phyloP scores from a whole-genome alignment of 768 basidiomycete genomes.

The Tephrocybe sp. region DNA sequence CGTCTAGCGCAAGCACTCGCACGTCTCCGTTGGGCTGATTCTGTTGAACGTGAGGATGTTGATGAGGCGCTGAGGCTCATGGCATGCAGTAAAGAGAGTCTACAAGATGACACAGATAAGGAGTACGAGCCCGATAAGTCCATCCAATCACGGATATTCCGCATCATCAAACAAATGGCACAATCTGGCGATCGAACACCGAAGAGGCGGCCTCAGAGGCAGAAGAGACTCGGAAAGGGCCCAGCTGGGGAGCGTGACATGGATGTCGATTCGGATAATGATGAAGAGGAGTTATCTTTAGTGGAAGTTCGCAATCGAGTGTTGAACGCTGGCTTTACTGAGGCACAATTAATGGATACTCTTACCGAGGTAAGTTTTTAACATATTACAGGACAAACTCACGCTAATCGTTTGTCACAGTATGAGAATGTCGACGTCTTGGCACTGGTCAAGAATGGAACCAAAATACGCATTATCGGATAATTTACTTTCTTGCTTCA shows the following conservation, averaged over 20 bases:
- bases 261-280: slow-evolving; percentile 70
- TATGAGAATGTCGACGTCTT: slow-evolving; percentile 86
- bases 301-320: slow-evolving; percentile 87
- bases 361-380: slow-evolving; percentile 62
- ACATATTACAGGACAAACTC: slow-evolving; percentile 5
- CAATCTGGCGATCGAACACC: slow-evolving; percentile 26
- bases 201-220: slow-evolving; percentile 33
- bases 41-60: slow-evolving; percentile 83
- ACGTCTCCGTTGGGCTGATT: slow-evolving; percentile 79
- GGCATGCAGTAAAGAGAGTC: slow-evolving; percentile 93
- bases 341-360: slow-evolving; percentile 85
- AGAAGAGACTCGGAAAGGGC: slow-evolving; percentile 62
- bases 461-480: slow-evolving; percentile 71
- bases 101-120: slow-evolving; percentile 76
- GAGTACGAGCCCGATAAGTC: slow-evolving; percentile 76
- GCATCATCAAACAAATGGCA: slow-evolving; percentile 88
- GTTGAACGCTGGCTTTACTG: slow-evolving; percentile 85
- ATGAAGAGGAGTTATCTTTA: slow-evolving; percentile 72
- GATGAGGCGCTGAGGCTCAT: slow-evolving; percentile 96
- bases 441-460: slow-evolving; percentile 78
- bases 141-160: slow-evolving; percentile 78
- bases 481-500: slow-evolving; percentile 4
- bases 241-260: slow-evolving; percentile 69
- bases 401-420: slow-evolving; percentile 35
- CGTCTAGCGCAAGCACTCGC: slow-evolving; percentile 95